Evolutionary conservation across 148 eudicot genomes (phyloP), one percentile per base, ranked within the genome.

Genomic region (Tetragonia tetragonoides): DNA sequence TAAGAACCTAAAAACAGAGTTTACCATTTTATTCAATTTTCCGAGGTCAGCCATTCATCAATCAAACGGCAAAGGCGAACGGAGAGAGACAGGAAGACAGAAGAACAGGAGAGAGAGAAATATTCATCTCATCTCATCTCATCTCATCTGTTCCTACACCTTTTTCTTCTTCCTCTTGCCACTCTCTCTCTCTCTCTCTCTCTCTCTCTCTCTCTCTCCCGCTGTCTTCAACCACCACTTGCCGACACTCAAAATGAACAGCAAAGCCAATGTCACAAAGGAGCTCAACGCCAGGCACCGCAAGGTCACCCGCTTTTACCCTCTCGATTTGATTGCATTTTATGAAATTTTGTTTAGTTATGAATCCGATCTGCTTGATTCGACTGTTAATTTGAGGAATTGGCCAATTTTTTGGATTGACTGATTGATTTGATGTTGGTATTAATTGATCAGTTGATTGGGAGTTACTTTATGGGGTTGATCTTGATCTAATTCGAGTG

Each of bases 201-300:
- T 47, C 53, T 66, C 56, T n/a, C 70, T 47, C n/a, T 44, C 67
- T 80, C 71, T 47, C 53, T 66, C 56, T n/a, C 34, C 62, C 11
- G 77, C 63, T 9, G 23, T 69, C 72, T 61, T 59, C 65, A 16
- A 49, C 38, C 71, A 28, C 49, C 56, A 44, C 60, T 4, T 73
- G 41, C 11, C 74, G 47, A 68, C 78, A 37, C 20, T 74, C 77
- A 83, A 74, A 77, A 92, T 94, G 98, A 94, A 94, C 83, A 86
- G 83, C 78, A 94, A 94, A 85, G 98, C 98, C 24, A 84, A 81
- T 77, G 98, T 94, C 40, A 81, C 91, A 77, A 94, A 94, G 79
- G 98, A 94, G 88, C 97, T 94, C 76, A 92, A 94, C 81, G 95
- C 95, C 79, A 87, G 63, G 82, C 98, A 94, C 81, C 85, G 91